Percentiles rank a stretch among this genome's conserved stretches.
phyloP scores from a whole-genome alignment of 768 basidiomycete species.

The Paxillus ammoniavirescens region DNA sequence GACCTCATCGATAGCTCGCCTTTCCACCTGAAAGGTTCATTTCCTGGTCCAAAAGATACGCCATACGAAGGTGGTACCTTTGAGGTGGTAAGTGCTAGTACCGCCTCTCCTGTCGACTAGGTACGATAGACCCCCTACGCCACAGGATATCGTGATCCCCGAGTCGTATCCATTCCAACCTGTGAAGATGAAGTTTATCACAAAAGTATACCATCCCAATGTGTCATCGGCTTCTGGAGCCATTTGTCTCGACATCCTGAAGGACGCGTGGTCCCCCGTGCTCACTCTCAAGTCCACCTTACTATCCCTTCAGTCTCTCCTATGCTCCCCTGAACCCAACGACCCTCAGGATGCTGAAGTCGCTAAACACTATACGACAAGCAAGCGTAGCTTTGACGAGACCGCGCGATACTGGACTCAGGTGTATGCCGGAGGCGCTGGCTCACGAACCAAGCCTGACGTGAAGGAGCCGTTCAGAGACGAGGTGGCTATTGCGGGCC shows the following conservation, averaged over 20 bases:
- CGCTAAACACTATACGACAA: constrained; percentile 93
- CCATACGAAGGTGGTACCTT: constrained; percentile 92
- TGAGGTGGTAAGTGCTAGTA: constrained; percentile 67
- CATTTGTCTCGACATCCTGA: constrained; percentile 85
- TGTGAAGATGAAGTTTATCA: constrained; percentile 98
- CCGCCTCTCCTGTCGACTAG: constrained; percentile 5
- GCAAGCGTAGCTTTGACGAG: constrained; percentile 82
- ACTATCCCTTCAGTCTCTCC: constrained; percentile 89
- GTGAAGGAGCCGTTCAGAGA: constrained; percentile 34
- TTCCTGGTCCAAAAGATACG: constrained; percentile 89
- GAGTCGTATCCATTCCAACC: constrained; percentile 92
- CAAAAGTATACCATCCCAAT: constrained; percentile 95
- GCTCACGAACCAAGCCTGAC: constrained; percentile 38
- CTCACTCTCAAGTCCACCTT: constrained; percentile 94
- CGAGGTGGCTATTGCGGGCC: constrained; percentile 69
- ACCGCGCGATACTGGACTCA: constrained; percentile 95
- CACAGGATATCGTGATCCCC: constrained; percentile 88
- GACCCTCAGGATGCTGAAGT: constrained; percentile 99
- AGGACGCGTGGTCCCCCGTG: constrained; percentile 94
- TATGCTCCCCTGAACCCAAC: constrained; percentile 92
- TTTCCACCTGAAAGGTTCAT: constrained; percentile 89
- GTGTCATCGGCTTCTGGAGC: constrained; percentile 92
- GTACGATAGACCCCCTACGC: constrained; percentile 2
- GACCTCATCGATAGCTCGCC: constrained; percentile 87
- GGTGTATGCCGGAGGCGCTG: constrained; percentile 81